A percentile compares a stretch with the other conserved stretches of the same genome.
These are phyloP conservation scores for Dujonia santamariae DNA, from an alignment of 1,139 yeast genomes.

Conservation along the genomic window DNA sequence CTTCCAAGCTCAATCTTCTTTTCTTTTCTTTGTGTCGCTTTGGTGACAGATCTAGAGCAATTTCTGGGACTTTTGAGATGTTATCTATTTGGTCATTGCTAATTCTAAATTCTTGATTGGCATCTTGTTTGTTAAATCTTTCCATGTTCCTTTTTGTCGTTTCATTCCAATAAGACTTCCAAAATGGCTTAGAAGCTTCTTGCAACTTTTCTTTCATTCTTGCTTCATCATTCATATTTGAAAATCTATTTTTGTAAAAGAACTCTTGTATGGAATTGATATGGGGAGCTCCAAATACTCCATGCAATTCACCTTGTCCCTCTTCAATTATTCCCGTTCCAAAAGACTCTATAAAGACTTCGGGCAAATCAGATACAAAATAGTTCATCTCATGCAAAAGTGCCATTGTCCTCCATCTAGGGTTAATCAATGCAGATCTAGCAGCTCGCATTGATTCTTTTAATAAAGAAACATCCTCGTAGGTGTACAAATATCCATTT, in stretches of 20 bases:
- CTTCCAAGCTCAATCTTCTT: too few relatives aligned
- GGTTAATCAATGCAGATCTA: conserved; percentile 45
- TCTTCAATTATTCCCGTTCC: conserved; percentile 38
- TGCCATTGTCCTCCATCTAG: conserved; percentile 55
- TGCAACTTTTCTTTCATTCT: conserved; percentile 26
- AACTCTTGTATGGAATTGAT: conserved; percentile 50
- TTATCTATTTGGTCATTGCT: conserved; percentile 14
- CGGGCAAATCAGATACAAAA: conserved; percentile 44
- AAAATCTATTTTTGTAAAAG: conserved; percentile 50
- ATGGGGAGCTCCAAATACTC: conserved; percentile 62
- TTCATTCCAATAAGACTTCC: conserved; percentile 52
- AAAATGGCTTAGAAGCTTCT: conserved; percentile 38
- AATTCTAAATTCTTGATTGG: conserved; percentile 17
- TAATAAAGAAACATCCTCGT: conserved; percentile 37
- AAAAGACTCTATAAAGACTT: conserved; percentile 32
- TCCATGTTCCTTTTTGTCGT: conserved; percentile 31
- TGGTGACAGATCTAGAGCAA: not conserved
- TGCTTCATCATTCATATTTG: conserved; percentile 23
- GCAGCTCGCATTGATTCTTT: conserved; percentile 42
- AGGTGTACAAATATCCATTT: conserved; percentile 26
- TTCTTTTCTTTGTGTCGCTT: conserved; percentile 1
- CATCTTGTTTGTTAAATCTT: conserved; percentile 28
- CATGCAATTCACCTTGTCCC: conserved; percentile 15
- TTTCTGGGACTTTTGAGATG: not conserved
- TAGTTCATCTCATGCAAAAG: conserved; percentile 64